These are phyloP conservation scores for Suillus paluster DNA, from an alignment of 768 basidiomycete genomes.

Conservation along the genomic window DNA sequence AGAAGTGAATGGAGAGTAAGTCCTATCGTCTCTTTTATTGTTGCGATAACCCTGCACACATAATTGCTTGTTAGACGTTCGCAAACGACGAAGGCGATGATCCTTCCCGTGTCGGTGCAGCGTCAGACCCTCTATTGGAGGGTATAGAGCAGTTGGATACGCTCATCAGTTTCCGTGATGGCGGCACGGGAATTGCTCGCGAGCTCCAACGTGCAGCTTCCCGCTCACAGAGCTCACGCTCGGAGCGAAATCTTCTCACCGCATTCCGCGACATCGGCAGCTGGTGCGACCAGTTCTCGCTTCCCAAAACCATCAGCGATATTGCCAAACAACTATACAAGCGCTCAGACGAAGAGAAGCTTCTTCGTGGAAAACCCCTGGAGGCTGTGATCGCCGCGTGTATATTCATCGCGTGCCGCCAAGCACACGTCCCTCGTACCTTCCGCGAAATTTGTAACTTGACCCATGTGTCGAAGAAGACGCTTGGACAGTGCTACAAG, in stretches of 20 bases:
- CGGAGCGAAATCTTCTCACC: slow-evolving; percentile 83
- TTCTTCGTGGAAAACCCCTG: slow-evolving; percentile 87
- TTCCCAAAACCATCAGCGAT: slow-evolving; percentile 92
- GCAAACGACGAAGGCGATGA: slow-evolving; percentile 99
- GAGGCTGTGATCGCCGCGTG: slow-evolving; percentile 96
- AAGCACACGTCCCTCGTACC: slow-evolving; percentile 93
- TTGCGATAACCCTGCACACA: slow-evolving; percentile 25
- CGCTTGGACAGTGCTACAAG: slow-evolving; percentile 92
- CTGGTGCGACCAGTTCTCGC: slow-evolving; percentile 95
- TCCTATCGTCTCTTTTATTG: slow-evolving; percentile 27
- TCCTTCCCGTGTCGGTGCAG: slow-evolving; percentile 99
- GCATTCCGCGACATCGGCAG: slow-evolving; percentile 91
- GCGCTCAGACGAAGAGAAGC: slow-evolving; percentile 94
- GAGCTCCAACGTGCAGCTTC: slow-evolving; percentile 93
- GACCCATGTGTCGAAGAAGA: slow-evolving; percentile 94
- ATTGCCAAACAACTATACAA: slow-evolving; percentile 98
- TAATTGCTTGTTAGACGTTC: slow-evolving; percentile 71
- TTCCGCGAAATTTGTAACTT: slow-evolving; percentile 96
- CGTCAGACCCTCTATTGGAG: slow-evolving; percentile 90
- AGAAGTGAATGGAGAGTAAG: slow-evolving; percentile 97
- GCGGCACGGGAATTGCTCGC: slow-evolving; percentile 88
- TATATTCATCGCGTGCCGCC: slow-evolving; percentile 96
- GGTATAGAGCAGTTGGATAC: slow-evolving; percentile 95
- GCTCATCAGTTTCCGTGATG: slow-evolving; percentile 93
- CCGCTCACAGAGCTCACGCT: slow-evolving; percentile 75